Percentiles rank a stretch among this genome's conserved stretches.
Evolutionary conservation across 495 filamentous ascomycete species (phyloP).

Genomic region (Xylaria bambusicola): DNA sequence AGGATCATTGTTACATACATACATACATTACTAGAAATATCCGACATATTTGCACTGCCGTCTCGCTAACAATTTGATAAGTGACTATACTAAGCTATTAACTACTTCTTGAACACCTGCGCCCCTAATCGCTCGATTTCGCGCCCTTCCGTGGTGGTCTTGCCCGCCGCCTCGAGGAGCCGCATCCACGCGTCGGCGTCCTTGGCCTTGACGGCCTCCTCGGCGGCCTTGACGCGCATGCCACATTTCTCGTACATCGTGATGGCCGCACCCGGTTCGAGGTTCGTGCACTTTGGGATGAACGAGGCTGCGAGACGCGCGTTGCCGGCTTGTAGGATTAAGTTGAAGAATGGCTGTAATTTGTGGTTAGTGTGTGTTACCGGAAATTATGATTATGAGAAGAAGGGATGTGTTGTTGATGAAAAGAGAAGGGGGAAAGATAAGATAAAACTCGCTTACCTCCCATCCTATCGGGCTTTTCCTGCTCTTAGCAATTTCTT

Average conservation of each 20-base stretch:
- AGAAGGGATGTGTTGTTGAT: not conserved
- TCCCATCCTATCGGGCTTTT: constrained; percentile 98
- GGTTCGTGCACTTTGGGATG: constrained; percentile 77
- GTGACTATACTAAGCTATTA: no score
- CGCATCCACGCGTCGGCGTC: constrained; percentile 63
- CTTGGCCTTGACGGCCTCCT: constrained; percentile 84
- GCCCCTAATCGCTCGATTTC: constrained; percentile 50
- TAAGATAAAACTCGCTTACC: constrained; percentile 47
- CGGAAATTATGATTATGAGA: constrained; percentile 17
- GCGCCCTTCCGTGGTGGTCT: constrained; percentile 42
- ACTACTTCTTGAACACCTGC: constrained; percentile 46
- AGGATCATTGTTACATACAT: no score
- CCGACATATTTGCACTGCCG: no score
- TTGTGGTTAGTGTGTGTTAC: no score
- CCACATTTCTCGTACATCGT: constrained; percentile 98
- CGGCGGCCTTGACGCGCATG: constrained; percentile 83
- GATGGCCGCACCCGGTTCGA: constrained; percentile 63
- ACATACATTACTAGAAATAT: no score
- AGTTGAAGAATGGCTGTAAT: constrained; percentile 95
- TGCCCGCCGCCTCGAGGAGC: constrained; percentile 48
- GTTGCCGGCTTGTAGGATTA: constrained; percentile 85
- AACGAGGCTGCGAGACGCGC: constrained; percentile 80
- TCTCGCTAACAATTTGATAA: not conserved
- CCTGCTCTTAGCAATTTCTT: constrained; percentile 70
- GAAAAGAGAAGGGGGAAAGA: constrained; percentile 4